Base-by-base conservation (phyloP, 164 flowering plant species). In the Vitis rupestris region DNA sequence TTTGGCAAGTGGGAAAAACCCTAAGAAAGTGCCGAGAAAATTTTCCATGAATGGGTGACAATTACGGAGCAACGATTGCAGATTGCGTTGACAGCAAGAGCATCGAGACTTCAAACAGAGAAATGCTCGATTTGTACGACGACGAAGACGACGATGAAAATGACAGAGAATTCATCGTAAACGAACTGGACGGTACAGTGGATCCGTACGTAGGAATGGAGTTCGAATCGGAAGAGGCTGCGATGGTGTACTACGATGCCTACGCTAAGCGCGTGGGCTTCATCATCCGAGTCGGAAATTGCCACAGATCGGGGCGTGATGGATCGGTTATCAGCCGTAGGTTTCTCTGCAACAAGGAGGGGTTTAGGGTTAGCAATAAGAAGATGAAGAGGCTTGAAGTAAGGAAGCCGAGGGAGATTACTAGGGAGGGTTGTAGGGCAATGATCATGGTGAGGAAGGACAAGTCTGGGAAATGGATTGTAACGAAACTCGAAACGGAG, bases 211-310 rank as follows among this genome's bases (percentile, higher is more conserved):
- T 67, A 50, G 75, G 79, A 37, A 76, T 76, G 79, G 72, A 67
- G 69, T 71, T 76, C 68, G 75, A 76, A 44, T 71, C 79, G 44
- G 79, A 76, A 71, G 68, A 76, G 48, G 72, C 75, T 63, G 79
- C 79, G 9, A 76, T 63, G 75, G 48, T 71, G 64, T 71, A 67
- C 47, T 76, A 76, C 64, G 79, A 72, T 71, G 65, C 65, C 12
- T 76, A 76, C 68, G 79, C 79, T n/a, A 70, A 47, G 65, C 67
- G 60, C 4, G 31, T 44, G 27, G 78, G 78, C 19, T 75, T 75
- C 59, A 50, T 70, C 27, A 67, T 64, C 61, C 79, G 75, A 59
- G 75, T 71, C 59, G 75, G 68, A 15, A 63, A 63, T 51, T 76
- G 70, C 50, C 75, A 63, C 59, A 72, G 79, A 63, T 71, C 79